Evolutionary conservation across 306 rosid genomes (phyloP).

Genomic region (Datisca glomerata): DNA sequence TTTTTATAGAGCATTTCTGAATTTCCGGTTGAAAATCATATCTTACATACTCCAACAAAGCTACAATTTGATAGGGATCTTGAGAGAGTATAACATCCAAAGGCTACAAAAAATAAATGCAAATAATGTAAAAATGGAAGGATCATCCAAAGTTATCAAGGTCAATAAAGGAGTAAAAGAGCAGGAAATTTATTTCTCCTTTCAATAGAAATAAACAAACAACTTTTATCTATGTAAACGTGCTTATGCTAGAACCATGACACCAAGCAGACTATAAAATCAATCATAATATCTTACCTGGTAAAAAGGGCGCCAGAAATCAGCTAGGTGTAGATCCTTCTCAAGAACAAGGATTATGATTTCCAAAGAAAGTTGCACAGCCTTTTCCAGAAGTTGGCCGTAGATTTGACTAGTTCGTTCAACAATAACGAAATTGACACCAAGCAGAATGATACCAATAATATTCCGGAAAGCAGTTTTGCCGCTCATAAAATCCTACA

Average conservation of each 20-base stretch:
- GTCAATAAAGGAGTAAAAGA: too few species aligned
- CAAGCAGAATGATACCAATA: constrained; percentile 82
- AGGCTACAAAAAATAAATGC: constrained; percentile 47
- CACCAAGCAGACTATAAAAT: too few species aligned
- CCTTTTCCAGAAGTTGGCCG: constrained; percentile 81
- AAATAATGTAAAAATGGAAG: constrained; percentile 6
- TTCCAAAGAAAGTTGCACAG: constrained; percentile 81
- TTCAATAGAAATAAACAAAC: too few species aligned
- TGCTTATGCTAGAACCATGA: too few species aligned
- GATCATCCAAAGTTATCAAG: too few species aligned
- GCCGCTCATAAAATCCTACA: constrained; percentile 98
- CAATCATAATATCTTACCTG: constrained; percentile 37
- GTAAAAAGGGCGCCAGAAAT: constrained; percentile 87
- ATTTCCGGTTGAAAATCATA: constrained; percentile 82
- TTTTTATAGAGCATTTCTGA: constrained; percentile 84
- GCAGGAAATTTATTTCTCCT: too few species aligned
- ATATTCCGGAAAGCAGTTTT: constrained; percentile 80
- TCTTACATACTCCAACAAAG: constrained; percentile 88
- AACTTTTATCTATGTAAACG: too few species aligned
- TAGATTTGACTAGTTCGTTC: constrained; percentile 69
- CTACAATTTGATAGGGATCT: constrained; percentile 86
- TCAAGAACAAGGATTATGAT: constrained; percentile 70
- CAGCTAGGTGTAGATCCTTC: constrained; percentile 78
- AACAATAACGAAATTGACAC: constrained; percentile 56
- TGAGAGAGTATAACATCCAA: constrained; percentile 90